Conservation (phyloP, 768 basidiomycete species). For the Lyophyllum atratum region DNA sequence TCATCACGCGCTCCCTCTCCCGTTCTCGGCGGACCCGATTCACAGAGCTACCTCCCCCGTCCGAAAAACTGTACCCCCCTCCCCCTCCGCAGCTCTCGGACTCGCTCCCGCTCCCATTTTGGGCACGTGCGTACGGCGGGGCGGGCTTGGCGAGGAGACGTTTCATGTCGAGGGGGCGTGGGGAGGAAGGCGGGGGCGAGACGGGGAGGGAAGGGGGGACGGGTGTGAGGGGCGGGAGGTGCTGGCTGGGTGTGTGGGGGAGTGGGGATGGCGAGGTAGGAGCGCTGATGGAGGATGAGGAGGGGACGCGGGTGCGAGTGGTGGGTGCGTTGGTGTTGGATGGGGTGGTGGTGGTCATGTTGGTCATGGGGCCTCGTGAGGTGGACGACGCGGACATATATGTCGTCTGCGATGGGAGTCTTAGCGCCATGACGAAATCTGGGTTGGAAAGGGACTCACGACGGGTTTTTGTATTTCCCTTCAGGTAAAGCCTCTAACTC, state of each 20-base stretch:
- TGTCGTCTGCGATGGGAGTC: background rate
- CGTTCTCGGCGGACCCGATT: background rate
- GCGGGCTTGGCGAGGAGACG: constrained; percentile 24
- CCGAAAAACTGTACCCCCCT: background rate
- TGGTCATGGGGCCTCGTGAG: background rate
- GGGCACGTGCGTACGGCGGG: constrained; percentile 11
- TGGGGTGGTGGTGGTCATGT: background rate
- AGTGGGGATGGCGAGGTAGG: background rate
- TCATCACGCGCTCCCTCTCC: background rate
- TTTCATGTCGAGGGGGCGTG: constrained; percentile 18
- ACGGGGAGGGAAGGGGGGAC: background rate
- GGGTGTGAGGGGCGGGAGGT: background rate
- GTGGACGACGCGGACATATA: background rate
- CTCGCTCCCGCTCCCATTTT: constrained; percentile 18
- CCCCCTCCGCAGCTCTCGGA: constrained; percentile 17
- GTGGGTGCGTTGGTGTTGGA: background rate
- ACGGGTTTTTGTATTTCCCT: background rate
- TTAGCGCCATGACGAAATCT: background rate
- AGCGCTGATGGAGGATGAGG: background rate
- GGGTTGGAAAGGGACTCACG: background rate
- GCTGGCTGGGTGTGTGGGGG: background rate
- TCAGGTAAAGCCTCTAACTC: background rate
- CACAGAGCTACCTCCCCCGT: background rate
- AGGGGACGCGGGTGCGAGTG: background rate
- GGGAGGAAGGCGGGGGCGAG: constrained; percentile 9